Conservation (phyloP, 371 early-diverging fungal species). For the Syncephalastrum racemosum region DNA sequence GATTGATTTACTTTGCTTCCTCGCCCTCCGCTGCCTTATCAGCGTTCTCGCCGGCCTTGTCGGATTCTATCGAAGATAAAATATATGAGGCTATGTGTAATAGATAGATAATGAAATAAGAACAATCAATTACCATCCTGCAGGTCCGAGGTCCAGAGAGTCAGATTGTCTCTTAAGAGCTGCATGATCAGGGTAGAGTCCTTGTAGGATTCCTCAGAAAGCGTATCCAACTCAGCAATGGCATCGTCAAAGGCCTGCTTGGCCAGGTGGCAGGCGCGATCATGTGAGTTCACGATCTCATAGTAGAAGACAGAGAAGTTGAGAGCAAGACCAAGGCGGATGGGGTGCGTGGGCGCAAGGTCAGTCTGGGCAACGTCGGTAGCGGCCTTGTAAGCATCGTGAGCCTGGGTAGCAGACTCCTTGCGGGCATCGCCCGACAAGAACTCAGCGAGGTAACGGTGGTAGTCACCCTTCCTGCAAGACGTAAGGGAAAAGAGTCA, state of each 20-base stretch:
- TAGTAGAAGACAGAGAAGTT: slow-evolving; percentile 99
- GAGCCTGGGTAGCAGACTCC: slow-evolving; percentile 85
- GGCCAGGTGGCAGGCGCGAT: slow-evolving; percentile 98
- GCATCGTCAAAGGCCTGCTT: slow-evolving; percentile 99
- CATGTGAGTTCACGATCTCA: slow-evolving; percentile 99
- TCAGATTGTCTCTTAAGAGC: slow-evolving; percentile 98
- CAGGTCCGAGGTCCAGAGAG: slow-evolving; percentile 99
- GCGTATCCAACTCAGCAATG: slow-evolving; percentile 98
- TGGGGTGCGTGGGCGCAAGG: slow-evolving; percentile 98
- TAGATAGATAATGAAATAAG: not conserved
- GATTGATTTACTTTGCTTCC: no score
- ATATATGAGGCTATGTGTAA: not conserved
- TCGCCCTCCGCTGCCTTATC: no score
- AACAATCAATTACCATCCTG: slow-evolving; percentile 62
- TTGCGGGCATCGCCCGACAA: slow-evolving; percentile 85
- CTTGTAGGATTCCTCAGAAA: slow-evolving; percentile 99
- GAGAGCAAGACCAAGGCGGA: slow-evolving; percentile 98
- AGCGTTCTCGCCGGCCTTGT: no score
- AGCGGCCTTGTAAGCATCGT: slow-evolving; percentile 96
- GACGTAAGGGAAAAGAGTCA: slow-evolving; percentile 8
- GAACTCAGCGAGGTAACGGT: slow-evolving; percentile 99
- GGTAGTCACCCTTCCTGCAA: slow-evolving; percentile 95
- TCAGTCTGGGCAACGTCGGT: slow-evolving; percentile 93
- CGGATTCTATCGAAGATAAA: not conserved
- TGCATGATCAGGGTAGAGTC: slow-evolving; percentile 99